phyloP scores from a whole-genome alignment of 768 basidiomycete species.

The Tulasnella sp. region DNA sequence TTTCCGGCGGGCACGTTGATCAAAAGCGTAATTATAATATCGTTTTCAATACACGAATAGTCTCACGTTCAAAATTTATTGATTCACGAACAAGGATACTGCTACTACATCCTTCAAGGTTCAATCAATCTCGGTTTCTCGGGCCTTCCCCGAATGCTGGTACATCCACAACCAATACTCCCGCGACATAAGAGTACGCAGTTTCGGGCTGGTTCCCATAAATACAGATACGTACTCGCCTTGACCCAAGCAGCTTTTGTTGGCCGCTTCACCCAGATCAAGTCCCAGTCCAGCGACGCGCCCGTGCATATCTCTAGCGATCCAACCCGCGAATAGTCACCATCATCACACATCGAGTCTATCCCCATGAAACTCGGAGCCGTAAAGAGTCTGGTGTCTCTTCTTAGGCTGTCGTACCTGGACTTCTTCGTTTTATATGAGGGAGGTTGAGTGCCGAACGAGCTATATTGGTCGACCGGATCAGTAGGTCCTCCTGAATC shows the following conservation, averaged over 20 bases:
- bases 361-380: slow-evolving; percentile 6
- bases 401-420: background rate
- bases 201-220: slow-evolving; percentile 16
- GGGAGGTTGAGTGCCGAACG: background rate
- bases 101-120: too few species aligned
- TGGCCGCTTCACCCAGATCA: slow-evolving; percentile 19
- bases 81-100: background rate
- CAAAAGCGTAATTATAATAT: background rate
- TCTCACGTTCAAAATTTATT: background rate
- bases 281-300: slow-evolving; percentile 1
- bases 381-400: background rate
- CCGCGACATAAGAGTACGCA: background rate
- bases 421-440: background rate
- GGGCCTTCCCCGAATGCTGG: background rate
- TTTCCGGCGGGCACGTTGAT: slow-evolving; percentile 9
- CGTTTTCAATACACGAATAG: background rate
- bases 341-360: background rate
- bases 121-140: background rate
- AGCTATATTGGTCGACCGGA: background rate
- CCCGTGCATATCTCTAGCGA: background rate
- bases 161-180: background rate
- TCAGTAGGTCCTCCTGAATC: background rate
- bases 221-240: background rate
- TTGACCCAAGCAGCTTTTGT: background rate
- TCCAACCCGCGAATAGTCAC: background rate